phyloP scores from a whole-genome alignment of 176 grass and related monocot genomes.

The Canna indica region DNA sequence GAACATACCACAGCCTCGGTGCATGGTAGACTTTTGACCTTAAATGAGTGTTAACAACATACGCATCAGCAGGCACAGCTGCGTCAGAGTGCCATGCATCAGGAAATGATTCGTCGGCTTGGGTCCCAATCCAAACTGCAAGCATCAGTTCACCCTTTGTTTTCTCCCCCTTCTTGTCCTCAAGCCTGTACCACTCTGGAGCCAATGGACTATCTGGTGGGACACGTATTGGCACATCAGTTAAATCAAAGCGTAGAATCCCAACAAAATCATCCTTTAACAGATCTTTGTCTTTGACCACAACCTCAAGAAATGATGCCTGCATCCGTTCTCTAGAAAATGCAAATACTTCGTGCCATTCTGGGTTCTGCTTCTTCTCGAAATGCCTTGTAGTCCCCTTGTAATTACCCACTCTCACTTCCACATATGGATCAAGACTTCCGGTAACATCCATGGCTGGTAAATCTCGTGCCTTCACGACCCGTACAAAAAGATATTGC shows the following conservation, averaged over 20 bases:
- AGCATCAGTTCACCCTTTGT: slow-evolving; percentile 90
- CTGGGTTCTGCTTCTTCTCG: slow-evolving; percentile 81
- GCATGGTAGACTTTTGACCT: slow-evolving; percentile 96
- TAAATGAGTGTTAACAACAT: slow-evolving; percentile 49
- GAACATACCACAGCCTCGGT: slow-evolving; percentile 88
- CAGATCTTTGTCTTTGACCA: slow-evolving; percentile 83
- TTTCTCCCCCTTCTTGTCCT: slow-evolving; percentile 61
- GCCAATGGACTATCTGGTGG: slow-evolving; percentile 90
- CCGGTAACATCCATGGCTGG: slow-evolving; percentile 76
- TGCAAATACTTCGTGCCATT: slow-evolving; percentile 98
- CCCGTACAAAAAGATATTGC: slow-evolving; percentile 95
- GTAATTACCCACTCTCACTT: slow-evolving; percentile 90
- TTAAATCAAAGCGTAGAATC: slow-evolving; percentile 75
- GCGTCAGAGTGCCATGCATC: slow-evolving; percentile 92
- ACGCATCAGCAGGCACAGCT: slow-evolving; percentile 34
- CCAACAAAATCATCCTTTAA: slow-evolving; percentile 92
- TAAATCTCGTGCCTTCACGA: slow-evolving; percentile 89
- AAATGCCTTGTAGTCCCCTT: slow-evolving; percentile 77
- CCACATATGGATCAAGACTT: slow-evolving; percentile 94
- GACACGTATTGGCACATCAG: slow-evolving; percentile 77
- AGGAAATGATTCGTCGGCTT: slow-evolving; percentile 94
- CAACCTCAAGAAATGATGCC: slow-evolving; percentile 69
- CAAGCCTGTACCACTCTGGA: slow-evolving; percentile 92
- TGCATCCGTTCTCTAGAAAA: slow-evolving; percentile 90
- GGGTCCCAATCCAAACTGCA: slow-evolving; percentile 98